A percentile compares a stretch with the other conserved stretches of the same genome.
These are phyloP conservation scores for Hymenoscyphus infarciens DNA, from an alignment of 2,329 filamentous ascomycete species.

Conservation along the genomic window DNA sequence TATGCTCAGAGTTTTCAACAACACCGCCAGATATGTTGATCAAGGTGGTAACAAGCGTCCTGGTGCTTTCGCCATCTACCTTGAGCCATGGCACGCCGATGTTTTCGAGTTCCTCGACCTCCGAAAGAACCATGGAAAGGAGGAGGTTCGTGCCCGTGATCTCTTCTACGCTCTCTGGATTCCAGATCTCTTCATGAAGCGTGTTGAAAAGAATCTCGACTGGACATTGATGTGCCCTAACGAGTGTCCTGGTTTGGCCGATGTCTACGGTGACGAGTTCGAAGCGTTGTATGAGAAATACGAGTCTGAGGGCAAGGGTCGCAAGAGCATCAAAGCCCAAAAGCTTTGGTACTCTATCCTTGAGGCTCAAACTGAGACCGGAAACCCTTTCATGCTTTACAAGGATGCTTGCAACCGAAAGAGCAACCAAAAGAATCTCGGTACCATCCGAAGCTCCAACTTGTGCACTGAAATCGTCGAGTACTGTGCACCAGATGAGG, in stretches of 20 bases:
- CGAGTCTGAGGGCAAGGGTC: constrained; percentile 81
- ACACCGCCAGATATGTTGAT: constrained; percentile 97
- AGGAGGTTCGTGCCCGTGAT: constrained; percentile 94
- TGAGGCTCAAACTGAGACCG: constrained; percentile 97
- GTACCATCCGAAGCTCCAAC: constrained; percentile 97
- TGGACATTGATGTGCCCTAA: constrained; percentile 99
- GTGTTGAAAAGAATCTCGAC: constrained; percentile 91
- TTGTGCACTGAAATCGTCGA: constrained; percentile 98
- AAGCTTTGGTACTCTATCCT: constrained; percentile 99
- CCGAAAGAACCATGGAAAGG: constrained; percentile 98
- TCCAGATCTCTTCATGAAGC: constrained; percentile 99
- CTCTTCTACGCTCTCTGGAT: constrained; percentile 98
- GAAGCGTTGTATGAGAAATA: constrained; percentile 93
- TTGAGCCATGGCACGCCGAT: constrained; percentile 98
- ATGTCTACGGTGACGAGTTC: constrained; percentile 97
- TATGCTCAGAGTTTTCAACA: constrained; percentile 99
- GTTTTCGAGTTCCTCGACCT: constrained; percentile 97
- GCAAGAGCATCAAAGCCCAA: constrained; percentile 90
- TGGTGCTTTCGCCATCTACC: constrained; percentile 96
- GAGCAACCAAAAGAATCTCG: constrained; percentile 99
- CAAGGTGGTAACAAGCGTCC: constrained; percentile 99
- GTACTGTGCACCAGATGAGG: constrained; percentile 95
- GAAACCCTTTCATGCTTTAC: constrained; percentile 99
- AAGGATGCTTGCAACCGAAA: constrained; percentile 98
- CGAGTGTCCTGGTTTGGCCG: constrained; percentile 89